Conservation (phyloP, 345 rosid species). For the Camelina hispida region DNA sequence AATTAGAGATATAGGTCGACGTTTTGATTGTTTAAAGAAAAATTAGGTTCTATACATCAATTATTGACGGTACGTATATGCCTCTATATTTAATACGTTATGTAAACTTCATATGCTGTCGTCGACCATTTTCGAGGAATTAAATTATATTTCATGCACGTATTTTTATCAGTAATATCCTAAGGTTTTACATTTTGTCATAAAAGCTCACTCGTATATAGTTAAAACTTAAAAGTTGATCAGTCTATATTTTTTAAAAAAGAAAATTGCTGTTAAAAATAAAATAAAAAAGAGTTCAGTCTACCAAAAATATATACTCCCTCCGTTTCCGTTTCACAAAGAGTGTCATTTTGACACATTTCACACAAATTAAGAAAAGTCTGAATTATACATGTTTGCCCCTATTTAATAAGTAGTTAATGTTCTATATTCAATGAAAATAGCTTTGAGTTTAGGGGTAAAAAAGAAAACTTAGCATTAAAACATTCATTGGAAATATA, state of each 20-base stretch:
- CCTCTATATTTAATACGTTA: not conserved
- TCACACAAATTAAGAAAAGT: too few relatives aligned
- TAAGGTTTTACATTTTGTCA: not conserved
- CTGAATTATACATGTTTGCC: too few relatives aligned
- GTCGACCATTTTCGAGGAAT: not conserved
- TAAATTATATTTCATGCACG: slow-evolving; percentile 6
- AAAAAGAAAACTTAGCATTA: too few relatives aligned
- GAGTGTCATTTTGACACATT: too few relatives aligned
- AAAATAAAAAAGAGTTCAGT: not conserved
- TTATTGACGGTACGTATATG: slow-evolving; percentile 29
- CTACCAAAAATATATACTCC: too few relatives aligned
- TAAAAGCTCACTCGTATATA: not conserved
- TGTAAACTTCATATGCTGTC: slow-evolving; percentile 23
- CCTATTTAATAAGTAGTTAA: too few relatives aligned
- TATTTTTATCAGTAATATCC: not conserved
- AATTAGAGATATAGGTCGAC: slow-evolving; percentile 17
- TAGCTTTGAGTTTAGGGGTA: too few relatives aligned
- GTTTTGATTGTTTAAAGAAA: not conserved
- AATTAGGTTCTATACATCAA: slow-evolving; percentile 24
- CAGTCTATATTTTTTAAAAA: not conserved
- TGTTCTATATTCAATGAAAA: too few relatives aligned
- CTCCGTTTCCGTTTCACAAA: too few relatives aligned
- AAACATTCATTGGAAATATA: too few relatives aligned
- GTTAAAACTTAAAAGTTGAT: not conserved
- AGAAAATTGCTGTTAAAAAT: too few relatives aligned